Conservation (phyloP, 139 green algal genomes). For the Parachlorella kessleri region DNA sequence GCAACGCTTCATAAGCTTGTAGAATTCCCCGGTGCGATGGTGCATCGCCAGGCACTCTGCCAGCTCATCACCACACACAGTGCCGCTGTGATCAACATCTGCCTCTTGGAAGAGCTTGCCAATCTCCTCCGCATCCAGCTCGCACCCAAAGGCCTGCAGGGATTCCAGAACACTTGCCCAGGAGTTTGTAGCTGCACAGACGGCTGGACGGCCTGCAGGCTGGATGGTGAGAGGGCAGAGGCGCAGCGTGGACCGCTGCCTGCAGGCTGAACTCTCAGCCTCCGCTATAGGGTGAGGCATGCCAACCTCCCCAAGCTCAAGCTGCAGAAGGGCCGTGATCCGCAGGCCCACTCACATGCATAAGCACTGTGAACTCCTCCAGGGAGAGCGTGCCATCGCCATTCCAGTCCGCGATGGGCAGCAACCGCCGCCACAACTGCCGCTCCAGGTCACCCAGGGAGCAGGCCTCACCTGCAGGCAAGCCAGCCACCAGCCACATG, state of each 20-base stretch:
- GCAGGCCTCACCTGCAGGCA: slow-evolving; percentile 4
- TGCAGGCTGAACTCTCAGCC: no score
- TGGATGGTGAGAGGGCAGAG: no score
- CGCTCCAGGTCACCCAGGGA: slow-evolving; percentile 29
- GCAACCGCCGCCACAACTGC: slow-evolving; percentile 50
- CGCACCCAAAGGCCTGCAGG: slow-evolving; percentile 33
- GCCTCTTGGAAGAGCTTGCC: slow-evolving; percentile 31
- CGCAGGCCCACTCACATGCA: no score
- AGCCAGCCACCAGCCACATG: no score
- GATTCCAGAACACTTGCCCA: no score
- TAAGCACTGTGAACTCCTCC: slow-evolving; percentile 39
- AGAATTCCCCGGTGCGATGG: slow-evolving; percentile 5
- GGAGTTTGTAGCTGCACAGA: no score
- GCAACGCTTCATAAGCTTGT: slow-evolving; percentile 39
- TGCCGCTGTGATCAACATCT: slow-evolving; percentile 13
- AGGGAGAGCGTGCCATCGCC: slow-evolving; percentile 27
- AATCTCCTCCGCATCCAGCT: slow-evolving; percentile 28
- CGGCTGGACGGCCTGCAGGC: no score
- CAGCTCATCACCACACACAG: slow-evolving; percentile 27
- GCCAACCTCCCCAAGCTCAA: no score
- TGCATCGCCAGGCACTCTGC: slow-evolving; percentile 17
- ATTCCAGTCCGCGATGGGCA: slow-evolving; percentile 43
- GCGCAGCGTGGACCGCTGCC: no score
- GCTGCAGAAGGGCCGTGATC: no score
- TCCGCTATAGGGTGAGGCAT: no score